Conservation (phyloP, 106 monocot species). For the Dendrobium officinale region DNA sequence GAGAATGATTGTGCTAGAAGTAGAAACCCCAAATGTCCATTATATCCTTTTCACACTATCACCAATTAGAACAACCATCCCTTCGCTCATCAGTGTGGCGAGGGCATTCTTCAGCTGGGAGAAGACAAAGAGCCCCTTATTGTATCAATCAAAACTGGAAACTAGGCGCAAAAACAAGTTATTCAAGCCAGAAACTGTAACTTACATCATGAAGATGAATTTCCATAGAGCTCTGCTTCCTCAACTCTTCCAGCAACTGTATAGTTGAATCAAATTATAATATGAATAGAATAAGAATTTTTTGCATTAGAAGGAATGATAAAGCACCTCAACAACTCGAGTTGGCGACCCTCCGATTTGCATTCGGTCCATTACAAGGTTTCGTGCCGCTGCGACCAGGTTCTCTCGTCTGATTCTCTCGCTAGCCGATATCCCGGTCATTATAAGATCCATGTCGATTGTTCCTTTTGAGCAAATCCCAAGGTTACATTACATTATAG, state of each 20-base stretch:
- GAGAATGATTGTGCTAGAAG: not conserved
- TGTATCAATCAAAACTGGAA: not conserved
- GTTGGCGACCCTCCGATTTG: slow-evolving; percentile 71
- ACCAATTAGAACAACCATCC: slow-evolving; percentile 54
- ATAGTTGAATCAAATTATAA: slow-evolving; percentile 9
- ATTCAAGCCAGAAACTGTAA: not conserved
- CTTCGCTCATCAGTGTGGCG: slow-evolving; percentile 62
- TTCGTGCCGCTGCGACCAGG: slow-evolving; percentile 56
- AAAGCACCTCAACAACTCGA: slow-evolving; percentile 52
- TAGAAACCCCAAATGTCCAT: not conserved
- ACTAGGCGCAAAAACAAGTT: not conserved
- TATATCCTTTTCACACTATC: slow-evolving; percentile 75
- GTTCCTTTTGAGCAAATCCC: slow-evolving; percentile 48
- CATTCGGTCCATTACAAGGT: slow-evolving; percentile 79
- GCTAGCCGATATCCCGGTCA: slow-evolving; percentile 94
- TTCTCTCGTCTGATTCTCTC: slow-evolving; percentile 84
- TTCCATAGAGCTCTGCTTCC: slow-evolving; percentile 66
- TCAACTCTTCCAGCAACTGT: slow-evolving; percentile 91
- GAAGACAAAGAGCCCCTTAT: not conserved
- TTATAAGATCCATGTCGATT: slow-evolving; percentile 99
- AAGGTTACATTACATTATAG: not conserved
- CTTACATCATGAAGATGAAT: slow-evolving; percentile 88
- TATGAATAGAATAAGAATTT: not conserved
- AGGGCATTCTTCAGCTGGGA: slow-evolving; percentile 68
- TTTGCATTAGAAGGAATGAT: not conserved